Conservation (phyloP, 345 rosid genomes). For the Fremontodendron californicum region DNA sequence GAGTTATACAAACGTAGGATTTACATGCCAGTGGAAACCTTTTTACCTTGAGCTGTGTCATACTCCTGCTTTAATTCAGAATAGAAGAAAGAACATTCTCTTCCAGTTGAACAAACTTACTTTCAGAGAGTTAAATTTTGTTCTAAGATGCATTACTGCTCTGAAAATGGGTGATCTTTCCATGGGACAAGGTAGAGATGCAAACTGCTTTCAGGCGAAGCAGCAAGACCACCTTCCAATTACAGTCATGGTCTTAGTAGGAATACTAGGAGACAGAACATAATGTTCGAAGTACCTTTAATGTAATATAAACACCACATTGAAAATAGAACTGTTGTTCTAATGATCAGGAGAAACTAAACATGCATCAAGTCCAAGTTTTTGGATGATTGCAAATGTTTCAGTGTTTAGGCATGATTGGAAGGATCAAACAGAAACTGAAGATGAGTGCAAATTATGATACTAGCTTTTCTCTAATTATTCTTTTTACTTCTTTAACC, state of each 20-base stretch:
- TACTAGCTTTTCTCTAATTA: neutral
- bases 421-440: neutral
- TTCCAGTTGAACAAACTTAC: neutral
- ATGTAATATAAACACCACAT: neutral
- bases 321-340: neutral
- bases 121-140: neutral
- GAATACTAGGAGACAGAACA: neutral
- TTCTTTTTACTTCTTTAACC: neutral
- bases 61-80: neutral
- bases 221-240: neutral
- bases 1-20: neutral
- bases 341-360: neutral
- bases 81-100: neutral
- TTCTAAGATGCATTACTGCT: neutral
- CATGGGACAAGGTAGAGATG: neutral
- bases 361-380: neutral
- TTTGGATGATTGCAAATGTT: neutral
- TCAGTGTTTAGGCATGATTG: neutral
- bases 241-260: neutral
- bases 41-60: neutral
- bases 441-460: neutral
- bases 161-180: neutral
- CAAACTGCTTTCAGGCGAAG: neutral
- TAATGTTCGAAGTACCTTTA: neutral
- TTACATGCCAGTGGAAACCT: neutral